Base-by-base conservation (phyloP, 1,284 basidiomycete genomes). In the Meira miltonrushii region DNA sequence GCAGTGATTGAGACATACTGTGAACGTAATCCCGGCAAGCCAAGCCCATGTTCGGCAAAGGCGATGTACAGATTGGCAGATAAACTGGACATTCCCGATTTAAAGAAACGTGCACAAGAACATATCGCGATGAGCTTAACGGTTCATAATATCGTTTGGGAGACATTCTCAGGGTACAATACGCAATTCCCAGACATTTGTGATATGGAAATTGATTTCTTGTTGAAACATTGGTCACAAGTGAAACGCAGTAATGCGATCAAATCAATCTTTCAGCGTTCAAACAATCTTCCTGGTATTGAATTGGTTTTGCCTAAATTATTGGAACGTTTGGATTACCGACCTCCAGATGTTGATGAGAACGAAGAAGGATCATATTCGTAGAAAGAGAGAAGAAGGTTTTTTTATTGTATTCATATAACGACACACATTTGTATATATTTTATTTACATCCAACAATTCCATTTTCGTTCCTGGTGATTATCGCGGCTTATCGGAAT, bases 81-180 rank as follows among this genome's bases (percentile, higher is more conserved):
- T 62, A 74, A 74, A 79, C 81, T 90, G 39, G 86, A 86, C 64
- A 80, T 90, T 39, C 72, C 79, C 33, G 87, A 88, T 40, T 78
- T 90, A 56, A 87, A 86, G 73, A 82, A 84, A 19, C 83, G 86
- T 52, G 88, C 88, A 19, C 85, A 85, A 59, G 82, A 85, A 83
- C 87, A 92, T 77, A 90, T 93, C 47, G 81, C 85, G 62, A 85
- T 84, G 60, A 86, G 86, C 1, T 81, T 92, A 46, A 86, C 86
- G 0, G 84, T 88, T 4, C 83, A 87, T 33, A 92, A 91, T 76
- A 87, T 92, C 48, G 87, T 88, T 1, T 87, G 87, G 68, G 90
- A 93, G 76, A 85, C 88, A 43, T 93, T 93, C 71, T 89, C 88
- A 5, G 85, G 87, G 0, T 92, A 92, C 80, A 87, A 87, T 12